Conservation (phyloP, 208 protist genomes). For the Leishmania gerbilli region DNA sequence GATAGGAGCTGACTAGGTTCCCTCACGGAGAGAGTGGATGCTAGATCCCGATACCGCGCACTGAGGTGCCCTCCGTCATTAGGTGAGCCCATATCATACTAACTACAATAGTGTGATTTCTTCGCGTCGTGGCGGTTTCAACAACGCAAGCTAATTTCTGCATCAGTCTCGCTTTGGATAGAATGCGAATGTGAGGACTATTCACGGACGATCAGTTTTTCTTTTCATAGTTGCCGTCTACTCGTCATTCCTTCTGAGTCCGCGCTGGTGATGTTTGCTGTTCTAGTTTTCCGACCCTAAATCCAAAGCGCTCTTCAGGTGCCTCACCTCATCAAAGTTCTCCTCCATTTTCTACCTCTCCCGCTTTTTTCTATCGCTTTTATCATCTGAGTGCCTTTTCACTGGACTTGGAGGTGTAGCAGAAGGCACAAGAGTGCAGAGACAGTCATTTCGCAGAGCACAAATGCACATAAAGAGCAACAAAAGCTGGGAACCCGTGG, state of each 20-base stretch:
- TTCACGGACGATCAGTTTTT: not conserved
- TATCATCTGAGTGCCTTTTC: not conserved
- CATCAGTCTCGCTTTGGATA: not conserved
- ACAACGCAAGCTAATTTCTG: not conserved
- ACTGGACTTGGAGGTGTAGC: not conserved
- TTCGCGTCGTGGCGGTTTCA: not conserved
- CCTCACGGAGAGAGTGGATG: not conserved
- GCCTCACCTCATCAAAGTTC: not conserved
- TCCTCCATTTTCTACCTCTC: not conserved
- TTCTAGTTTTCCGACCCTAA: not conserved
- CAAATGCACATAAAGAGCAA: not conserved
- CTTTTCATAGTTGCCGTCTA: not conserved
- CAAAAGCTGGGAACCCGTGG: conserved; percentile 4
- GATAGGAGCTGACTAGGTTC: not conserved
- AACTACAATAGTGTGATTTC: not conserved
- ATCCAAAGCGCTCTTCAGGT: not conserved
- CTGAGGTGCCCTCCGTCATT: not conserved
- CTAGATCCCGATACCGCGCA: not conserved
- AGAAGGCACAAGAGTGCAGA: not conserved
- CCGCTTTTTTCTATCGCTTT: not conserved
- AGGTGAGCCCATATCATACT: not conserved
- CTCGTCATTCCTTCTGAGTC: not conserved
- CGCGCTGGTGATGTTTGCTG: not conserved
- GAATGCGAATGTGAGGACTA: not conserved
- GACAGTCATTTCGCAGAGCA: not conserved